These are phyloP conservation scores for Colletotrichum sansevieriae DNA, from an alignment of 2,329 filamentous ascomycete species.

Conservation along the genomic window DNA sequence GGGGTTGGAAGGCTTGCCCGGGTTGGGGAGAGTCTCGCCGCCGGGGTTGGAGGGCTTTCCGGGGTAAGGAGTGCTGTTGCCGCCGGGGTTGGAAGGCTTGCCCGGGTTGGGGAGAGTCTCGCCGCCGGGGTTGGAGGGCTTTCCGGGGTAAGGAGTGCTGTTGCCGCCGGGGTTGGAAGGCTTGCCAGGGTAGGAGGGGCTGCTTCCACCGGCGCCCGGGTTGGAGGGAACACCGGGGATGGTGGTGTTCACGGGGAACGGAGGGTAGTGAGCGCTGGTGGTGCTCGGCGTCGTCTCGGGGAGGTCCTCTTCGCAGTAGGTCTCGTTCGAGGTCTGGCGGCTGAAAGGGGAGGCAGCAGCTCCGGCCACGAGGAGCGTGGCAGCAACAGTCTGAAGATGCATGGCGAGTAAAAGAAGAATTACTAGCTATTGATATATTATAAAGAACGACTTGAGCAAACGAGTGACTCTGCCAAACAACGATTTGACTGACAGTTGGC, in stretches of 20 bases:
- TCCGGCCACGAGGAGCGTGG: constrained; percentile 40
- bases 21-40: neutral
- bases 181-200: constrained; percentile 17
- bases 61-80: too few relatives aligned
- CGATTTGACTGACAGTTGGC: constrained; percentile 10
- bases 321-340: constrained; percentile 37
- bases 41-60: neutral
- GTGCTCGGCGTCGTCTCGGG: constrained; percentile 20
- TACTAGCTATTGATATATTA: constrained; percentile 12
- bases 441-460: constrained; percentile 35
- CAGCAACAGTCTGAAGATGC: constrained; percentile 36
- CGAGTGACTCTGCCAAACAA: constrained; percentile 35
- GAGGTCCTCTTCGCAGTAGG: constrained; percentile 34
- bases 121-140: constrained; percentile 6
- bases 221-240: constrained; percentile 27
- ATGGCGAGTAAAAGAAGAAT: constrained; percentile 23
- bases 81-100: neutral
- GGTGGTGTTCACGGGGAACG: constrained; percentile 32
- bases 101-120: neutral
- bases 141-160: constrained; percentile 9
- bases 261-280: constrained; percentile 26
- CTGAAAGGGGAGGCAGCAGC: constrained; percentile 35
- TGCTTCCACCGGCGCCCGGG: constrained; percentile 16
- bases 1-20: constrained; percentile 6
- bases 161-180: constrained; percentile 25